Evolutionary conservation across 2,329 filamentous ascomycete species (phyloP).

Genomic region (Aspergillus puulaauensis): DNA sequence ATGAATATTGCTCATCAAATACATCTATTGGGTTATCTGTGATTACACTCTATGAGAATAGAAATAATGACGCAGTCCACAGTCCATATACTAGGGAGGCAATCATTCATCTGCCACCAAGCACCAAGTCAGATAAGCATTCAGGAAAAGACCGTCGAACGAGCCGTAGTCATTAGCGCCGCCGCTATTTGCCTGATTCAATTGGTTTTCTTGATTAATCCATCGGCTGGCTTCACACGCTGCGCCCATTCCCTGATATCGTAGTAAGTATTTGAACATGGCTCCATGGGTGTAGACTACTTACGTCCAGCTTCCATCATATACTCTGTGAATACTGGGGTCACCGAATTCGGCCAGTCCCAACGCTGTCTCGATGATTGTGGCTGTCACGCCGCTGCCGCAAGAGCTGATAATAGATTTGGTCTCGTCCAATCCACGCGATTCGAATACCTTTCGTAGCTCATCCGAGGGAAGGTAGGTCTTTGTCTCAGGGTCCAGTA

Average conservation of each 20-base stretch:
- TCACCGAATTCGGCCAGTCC: conserved; percentile 73
- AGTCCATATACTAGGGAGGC: not conserved
- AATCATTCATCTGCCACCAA: not conserved
- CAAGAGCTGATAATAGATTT: conserved; percentile 86
- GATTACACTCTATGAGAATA: conserved; percentile 8
- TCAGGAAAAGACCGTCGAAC: not conserved
- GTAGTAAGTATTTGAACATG: not conserved
- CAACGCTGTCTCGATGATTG: conserved; percentile 83
- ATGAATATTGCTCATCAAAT: not conserved
- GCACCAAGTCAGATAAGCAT: not conserved
- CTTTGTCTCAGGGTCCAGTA: conserved; percentile 83
- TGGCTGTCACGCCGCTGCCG: conserved; percentile 91
- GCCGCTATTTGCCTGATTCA: conserved; percentile 11
- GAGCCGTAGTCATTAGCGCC: not conserved
- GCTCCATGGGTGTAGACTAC: conserved; percentile 38
- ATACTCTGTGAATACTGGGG: conserved; percentile 68
- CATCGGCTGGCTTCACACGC: conserved; percentile 46
- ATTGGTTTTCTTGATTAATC: conserved; percentile 43
- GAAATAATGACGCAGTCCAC: not conserved
- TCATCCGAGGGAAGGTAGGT: conserved; percentile 70
- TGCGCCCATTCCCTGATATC: conserved; percentile 51
- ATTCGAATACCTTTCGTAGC: conserved; percentile 72
- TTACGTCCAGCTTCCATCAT: conserved; percentile 98
- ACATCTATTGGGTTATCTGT: not conserved
- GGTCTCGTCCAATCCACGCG: conserved; percentile 74